Evolutionary conservation across 2,329 filamentous ascomycete genomes (phyloP).

Genomic region (Penicillium sp.): DNA sequence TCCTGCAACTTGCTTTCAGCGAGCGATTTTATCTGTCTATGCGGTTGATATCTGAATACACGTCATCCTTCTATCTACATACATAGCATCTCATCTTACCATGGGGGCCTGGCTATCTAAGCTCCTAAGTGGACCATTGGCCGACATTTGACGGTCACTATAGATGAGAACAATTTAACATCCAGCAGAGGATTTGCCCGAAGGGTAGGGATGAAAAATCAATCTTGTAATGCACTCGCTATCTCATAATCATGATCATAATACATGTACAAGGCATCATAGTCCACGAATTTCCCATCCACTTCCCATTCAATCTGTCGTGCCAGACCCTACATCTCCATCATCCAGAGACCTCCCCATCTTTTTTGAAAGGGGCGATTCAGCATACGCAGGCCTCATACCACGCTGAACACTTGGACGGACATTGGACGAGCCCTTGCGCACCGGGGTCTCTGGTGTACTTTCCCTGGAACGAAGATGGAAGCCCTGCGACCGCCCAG

Average conservation of each 20-base stretch:
- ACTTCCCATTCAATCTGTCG: slow-evolving; percentile 14
- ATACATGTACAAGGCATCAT: slow-evolving; percentile 2
- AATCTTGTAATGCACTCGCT: not conserved
- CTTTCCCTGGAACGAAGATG: slow-evolving; percentile 34
- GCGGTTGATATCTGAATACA: slow-evolving; percentile 14
- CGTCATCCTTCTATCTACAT: slow-evolving; percentile 16
- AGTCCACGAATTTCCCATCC: not conserved
- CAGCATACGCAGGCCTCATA: slow-evolving; percentile 22
- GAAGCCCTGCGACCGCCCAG: slow-evolving; percentile 24
- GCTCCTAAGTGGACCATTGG: not conserved
- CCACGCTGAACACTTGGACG: slow-evolving; percentile 23
- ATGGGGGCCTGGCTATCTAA: not conserved
- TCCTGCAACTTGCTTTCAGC: slow-evolving; percentile 20
- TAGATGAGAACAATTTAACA: not conserved
- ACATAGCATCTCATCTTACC: slow-evolving; percentile 12
- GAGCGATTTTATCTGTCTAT: slow-evolving; percentile 14
- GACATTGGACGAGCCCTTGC: slow-evolving; percentile 22
- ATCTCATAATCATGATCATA: slow-evolving; percentile 5
- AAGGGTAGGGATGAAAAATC: not conserved
- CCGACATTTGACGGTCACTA: too few species aligned
- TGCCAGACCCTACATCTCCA: slow-evolving; percentile 32
- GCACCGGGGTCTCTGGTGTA: slow-evolving; percentile 32
- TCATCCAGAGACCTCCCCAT: slow-evolving; percentile 28
- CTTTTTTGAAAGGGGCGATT: slow-evolving; percentile 38
- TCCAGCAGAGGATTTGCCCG: not conserved